A percentile compares a stretch with the other conserved stretches of the same genome.
Conservation (phyloP, 768 basidiomycete genomes). For the Kwoniella europaea region DNA sequence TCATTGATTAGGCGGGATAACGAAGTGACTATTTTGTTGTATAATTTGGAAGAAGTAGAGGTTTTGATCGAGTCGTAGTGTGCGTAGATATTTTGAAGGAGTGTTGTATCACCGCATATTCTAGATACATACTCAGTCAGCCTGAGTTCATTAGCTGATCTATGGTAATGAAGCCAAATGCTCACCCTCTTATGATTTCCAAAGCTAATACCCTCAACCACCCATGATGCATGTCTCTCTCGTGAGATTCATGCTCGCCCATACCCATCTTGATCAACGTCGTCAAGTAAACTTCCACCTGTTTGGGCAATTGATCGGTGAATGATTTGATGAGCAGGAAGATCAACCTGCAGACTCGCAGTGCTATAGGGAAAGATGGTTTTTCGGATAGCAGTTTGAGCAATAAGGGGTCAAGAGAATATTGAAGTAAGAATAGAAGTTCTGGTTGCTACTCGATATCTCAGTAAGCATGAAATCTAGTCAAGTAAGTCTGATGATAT, state of each 20-base stretch:
- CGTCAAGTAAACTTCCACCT: conserved; percentile 84
- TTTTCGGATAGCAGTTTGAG: conserved; percentile 85
- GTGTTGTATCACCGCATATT: conserved; percentile 50
- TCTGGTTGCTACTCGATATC: conserved; percentile 69
- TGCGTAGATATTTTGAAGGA: conserved; percentile 45
- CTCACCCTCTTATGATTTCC: conserved; percentile 82
- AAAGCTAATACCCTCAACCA: conserved; percentile 92
- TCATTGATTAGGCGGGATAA: conserved; percentile 87
- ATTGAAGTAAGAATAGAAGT: conserved; percentile 80
- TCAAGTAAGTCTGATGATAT: too few species aligned
- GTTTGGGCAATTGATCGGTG: conserved; percentile 74
- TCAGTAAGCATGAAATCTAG: too few species aligned
- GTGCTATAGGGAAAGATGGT: conserved; percentile 76
- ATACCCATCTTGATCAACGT: conserved; percentile 61
- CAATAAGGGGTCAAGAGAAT: conserved; percentile 87
- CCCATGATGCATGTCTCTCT: conserved; percentile 40
- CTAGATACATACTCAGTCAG: conserved; percentile 22
- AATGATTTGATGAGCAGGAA: conserved; percentile 93
- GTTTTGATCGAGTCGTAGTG: conserved; percentile 39
- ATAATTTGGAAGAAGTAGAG: conserved; percentile 27
- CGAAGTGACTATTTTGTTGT: conserved; percentile 73
- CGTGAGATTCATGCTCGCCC: conserved; percentile 52
- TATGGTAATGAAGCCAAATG: not conserved
- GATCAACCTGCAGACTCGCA: conserved; percentile 90
- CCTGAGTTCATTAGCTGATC: not conserved